Evolutionary conservation across 2,329 filamentous ascomycete species (phyloP), one percentile per base, ranked within the genome.

Genomic region (Fusarium tanahbumbuense): DNA sequence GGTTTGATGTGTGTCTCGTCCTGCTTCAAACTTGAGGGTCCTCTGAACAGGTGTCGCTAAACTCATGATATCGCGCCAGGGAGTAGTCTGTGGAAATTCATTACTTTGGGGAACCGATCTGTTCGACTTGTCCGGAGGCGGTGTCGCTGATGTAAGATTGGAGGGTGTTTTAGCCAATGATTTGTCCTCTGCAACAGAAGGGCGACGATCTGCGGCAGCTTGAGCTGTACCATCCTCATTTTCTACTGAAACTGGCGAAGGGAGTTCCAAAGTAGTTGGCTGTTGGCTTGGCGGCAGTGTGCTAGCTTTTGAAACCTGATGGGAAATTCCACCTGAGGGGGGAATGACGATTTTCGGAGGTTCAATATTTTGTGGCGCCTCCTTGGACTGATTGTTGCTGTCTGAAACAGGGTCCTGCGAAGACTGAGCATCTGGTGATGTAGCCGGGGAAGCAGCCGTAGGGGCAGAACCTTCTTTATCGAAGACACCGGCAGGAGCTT

Each of bases 41-140:
- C 94, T 89, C 70, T 96, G 90, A 16, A 85, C 79, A 0, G 89
- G 79, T 3, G 87, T 88, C 18, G 87, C 84, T 52, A 96, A 84
- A 11, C 87, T 88, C 73, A 93, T 85, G 65, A 98, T 97, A 61
- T 97, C 92, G 53, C 90, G 88, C 80, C 97, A 94, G 3, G 86
- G 83, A 68, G 87, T 84, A 40, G 87, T 81, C 48, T 75, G 75
- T 13, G 75, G 68, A 46, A 64, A 60, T 20, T 64, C 66, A 18
- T 60, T 57, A 3, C 64, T 57, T 2, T 60, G 47, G n/a, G 67
- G 54, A 9, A 66, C 54, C 28, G 68, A 56, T 41, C 68, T 61
- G 37, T 60, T 59, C 34, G 74, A 67, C 41, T 67, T 69, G 41
- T 82, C 78, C 15, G 78, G 78, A 20, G 80, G 77, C 18, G 80